Evolutionary conservation across 768 basidiomycete genomes (phyloP).

Genomic region (Tephrocybe sp.): DNA sequence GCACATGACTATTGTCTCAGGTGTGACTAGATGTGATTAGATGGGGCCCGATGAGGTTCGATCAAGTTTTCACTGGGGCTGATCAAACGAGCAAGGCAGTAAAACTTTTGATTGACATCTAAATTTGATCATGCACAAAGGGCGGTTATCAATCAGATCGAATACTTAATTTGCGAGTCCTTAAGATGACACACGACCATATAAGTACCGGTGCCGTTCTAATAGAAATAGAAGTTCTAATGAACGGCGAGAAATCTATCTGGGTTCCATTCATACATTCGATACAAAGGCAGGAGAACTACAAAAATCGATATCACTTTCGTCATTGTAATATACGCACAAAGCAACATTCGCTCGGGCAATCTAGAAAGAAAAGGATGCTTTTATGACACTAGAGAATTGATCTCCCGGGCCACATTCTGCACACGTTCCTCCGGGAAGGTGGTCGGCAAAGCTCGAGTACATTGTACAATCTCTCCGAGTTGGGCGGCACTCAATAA

Average conservation of each 20-base stretch:
- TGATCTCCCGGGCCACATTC: conserved; percentile 50
- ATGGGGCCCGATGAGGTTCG: too few species aligned
- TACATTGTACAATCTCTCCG: conserved; percentile 37
- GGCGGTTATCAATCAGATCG: too few species aligned
- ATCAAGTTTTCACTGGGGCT: too few species aligned
- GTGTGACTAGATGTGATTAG: too few species aligned
- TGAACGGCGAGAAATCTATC: not conserved
- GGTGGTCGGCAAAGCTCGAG: conserved; percentile 38
- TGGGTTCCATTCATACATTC: not conserved
- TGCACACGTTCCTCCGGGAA: conserved; percentile 64
- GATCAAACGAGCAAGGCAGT: not conserved
- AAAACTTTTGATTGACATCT: not conserved
- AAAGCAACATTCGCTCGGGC: conserved; percentile 4
- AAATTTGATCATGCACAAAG: too few species aligned
- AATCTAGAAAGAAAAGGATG: conserved; percentile 5
- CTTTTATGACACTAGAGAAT: conserved; percentile 36
- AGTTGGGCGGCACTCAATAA: conserved; percentile 39
- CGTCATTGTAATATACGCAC: not conserved
- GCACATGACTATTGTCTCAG: too few species aligned
- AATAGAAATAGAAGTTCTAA: not conserved
- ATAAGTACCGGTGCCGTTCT: not conserved
- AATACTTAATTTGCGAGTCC: not conserved
- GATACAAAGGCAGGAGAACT: not conserved
- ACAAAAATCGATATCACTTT: not conserved
- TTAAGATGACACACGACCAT: not conserved